phyloP scores from a whole-genome alignment of 139 green algal genomes.

The Tetraselmis chui region DNA sequence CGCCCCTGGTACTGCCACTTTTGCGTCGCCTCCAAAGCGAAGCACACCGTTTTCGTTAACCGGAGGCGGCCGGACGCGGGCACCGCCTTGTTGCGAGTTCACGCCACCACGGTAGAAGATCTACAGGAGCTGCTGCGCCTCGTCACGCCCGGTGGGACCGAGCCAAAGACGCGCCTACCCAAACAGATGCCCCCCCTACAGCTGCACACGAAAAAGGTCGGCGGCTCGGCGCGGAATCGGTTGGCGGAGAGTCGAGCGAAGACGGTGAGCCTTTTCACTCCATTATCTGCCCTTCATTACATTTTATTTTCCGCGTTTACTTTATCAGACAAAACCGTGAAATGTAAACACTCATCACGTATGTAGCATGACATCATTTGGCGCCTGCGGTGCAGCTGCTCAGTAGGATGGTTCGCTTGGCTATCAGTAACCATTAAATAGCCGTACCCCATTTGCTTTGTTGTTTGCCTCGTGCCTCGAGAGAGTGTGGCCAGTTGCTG shows the following conservation, averaged over 20 bases:
- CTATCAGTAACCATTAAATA: too few relatives aligned
- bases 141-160: background rate
- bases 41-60: background rate
- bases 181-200: background rate
- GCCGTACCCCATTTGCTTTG: too few relatives aligned
- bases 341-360: too few relatives aligned
- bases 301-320: too few relatives aligned
- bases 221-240: background rate
- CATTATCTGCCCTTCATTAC: too few relatives aligned
- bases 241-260: background rate
- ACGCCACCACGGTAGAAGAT: background rate
- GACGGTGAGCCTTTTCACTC: too few relatives aligned
- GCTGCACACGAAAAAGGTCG: background rate
- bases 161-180: background rate
- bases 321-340: too few relatives aligned
- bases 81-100: background rate
- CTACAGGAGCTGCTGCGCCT: background rate
- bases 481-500: too few relatives aligned
- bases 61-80: background rate
- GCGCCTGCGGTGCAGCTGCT: too few relatives aligned
- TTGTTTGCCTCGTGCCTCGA: too few relatives aligned
- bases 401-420: too few relatives aligned
- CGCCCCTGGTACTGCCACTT: background rate
- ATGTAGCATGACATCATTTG: too few relatives aligned
- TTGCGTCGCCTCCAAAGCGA: background rate